These are phyloP conservation scores for Lactarius quietus DNA, from an alignment of 768 basidiomycete genomes.

Conservation along the genomic window DNA sequence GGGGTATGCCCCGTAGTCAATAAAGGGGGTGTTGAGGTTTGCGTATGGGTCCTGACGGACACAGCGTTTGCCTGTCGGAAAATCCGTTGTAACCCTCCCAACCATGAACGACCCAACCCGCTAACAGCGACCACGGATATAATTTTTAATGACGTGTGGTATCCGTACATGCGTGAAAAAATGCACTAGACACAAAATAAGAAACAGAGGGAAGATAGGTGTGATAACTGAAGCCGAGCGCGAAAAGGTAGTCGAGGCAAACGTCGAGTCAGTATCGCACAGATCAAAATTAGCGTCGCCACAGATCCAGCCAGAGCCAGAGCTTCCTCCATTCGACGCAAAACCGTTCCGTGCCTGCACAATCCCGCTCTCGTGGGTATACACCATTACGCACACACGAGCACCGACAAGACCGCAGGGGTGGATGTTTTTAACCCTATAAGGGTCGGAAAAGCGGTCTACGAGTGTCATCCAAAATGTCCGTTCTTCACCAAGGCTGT, in stretches of 20 bases:
- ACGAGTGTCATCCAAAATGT: conserved; percentile 24
- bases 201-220: conserved; percentile 14
- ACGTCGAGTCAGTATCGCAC: conserved; percentile 15
- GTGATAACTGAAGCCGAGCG: conserved; percentile 6
- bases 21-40: too few relatives aligned
- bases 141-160: conserved; percentile 18
- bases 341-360: conserved; percentile 22
- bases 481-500: conserved; percentile 25
- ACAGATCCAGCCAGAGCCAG: conserved; percentile 17
- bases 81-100: conserved; percentile 14
- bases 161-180: conserved; percentile 18
- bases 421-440: conserved; percentile 12
- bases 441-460: conserved; percentile 16
- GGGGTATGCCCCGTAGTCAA: too few relatives aligned
- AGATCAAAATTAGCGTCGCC: conserved; percentile 13
- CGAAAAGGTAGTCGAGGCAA: conserved; percentile 18
- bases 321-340: conserved; percentile 21
- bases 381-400: conserved; percentile 26
- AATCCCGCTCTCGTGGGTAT: conserved; percentile 27
- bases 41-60: too few relatives aligned
- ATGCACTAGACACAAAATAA: conserved; percentile 22
- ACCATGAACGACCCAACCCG: conserved; percentile 5
- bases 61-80: too few relatives aligned
- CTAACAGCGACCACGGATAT: conserved; percentile 1
- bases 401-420: conserved; percentile 12